phyloP scores from a whole-genome alignment of 768 basidiomycete species.

The Trametes coccinea region DNA sequence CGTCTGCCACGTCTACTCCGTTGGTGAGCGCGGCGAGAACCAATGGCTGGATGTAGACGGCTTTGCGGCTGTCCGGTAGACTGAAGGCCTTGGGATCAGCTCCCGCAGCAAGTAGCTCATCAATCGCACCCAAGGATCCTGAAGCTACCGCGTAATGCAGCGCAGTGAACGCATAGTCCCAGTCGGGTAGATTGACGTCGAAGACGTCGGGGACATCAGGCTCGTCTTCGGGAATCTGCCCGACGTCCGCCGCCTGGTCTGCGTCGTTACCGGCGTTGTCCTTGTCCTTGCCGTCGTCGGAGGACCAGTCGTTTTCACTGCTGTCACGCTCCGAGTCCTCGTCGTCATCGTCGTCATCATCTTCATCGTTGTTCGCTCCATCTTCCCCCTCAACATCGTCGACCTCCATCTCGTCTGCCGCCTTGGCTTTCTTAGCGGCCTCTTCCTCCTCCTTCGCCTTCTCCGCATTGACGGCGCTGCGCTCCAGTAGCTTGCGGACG shows the following conservation, averaged over 20 bases:
- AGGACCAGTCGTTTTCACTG: conserved; percentile 28
- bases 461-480: conserved; percentile 40
- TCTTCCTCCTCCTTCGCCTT: conserved; percentile 26
- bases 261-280: conserved; percentile 25
- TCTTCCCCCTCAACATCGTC: conserved; percentile 21
- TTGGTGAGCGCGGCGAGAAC: conserved; percentile 28
- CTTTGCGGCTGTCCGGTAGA: background rate
- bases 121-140: conserved; percentile 45
- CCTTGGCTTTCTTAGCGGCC: conserved; percentile 18
- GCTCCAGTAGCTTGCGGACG: conserved; percentile 51
- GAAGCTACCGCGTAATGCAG: conserved; percentile 52
- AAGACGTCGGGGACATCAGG: conserved; percentile 54
- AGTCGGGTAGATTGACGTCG: conserved; percentile 54
- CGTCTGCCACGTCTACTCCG: conserved; percentile 25
- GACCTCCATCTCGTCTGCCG: conserved; percentile 21
- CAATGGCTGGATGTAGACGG: conserved; percentile 29
- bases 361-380: background rate
- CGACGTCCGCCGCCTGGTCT: conserved; percentile 32
- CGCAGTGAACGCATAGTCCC: conserved; percentile 58
- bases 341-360: conserved; percentile 24
- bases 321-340: conserved; percentile 16
- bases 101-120: conserved; percentile 47
- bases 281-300: conserved; percentile 33
- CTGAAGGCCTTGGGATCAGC: conserved; percentile 38
- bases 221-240: conserved; percentile 50